Percentiles rank a stretch among this genome's conserved stretches.
These are phyloP conservation scores for Polyrhizophydium stewartii DNA, from an alignment of 371 early-diverging fungal genomes.

Conservation along the genomic window DNA sequence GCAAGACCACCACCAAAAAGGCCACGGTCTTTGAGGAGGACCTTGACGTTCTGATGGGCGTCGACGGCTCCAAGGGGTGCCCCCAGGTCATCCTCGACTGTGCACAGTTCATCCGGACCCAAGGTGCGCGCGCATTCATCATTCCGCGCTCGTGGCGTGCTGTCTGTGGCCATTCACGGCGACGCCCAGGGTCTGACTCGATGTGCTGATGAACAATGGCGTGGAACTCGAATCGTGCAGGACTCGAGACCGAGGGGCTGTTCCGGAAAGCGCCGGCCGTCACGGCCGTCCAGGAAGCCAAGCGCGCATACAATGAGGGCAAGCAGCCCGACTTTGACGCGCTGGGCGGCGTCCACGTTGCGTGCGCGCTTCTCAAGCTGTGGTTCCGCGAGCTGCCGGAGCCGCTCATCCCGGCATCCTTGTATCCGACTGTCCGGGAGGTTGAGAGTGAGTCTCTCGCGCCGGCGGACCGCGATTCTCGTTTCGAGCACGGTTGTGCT, in stretches of 20 bases:
- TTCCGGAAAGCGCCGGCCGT: slow-evolving; percentile 83
- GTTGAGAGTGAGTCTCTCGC: slow-evolving; percentile 29
- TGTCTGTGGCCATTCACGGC: too few species aligned
- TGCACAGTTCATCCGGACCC: slow-evolving; percentile 40
- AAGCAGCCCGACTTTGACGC: slow-evolving; percentile 38
- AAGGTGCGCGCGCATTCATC: slow-evolving; percentile 40
- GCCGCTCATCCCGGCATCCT: slow-evolving; percentile 51
- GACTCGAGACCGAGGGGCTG: slow-evolving; percentile 78
- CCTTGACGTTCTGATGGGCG: slow-evolving; percentile 64
- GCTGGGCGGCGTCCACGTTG: slow-evolving; percentile 70
- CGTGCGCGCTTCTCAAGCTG: slow-evolving; percentile 79
- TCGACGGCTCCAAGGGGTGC: slow-evolving; percentile 50
- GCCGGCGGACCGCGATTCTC: too few species aligned
- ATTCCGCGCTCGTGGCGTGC: too few species aligned
- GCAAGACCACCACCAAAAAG: slow-evolving; percentile 1
- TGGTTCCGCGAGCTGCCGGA: slow-evolving; percentile 80
- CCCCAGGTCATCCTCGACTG: slow-evolving; percentile 60
- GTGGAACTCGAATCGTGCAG: too few species aligned
- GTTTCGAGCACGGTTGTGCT: too few species aligned
- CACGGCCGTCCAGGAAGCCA: slow-evolving; percentile 53
- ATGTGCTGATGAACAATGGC: too few species aligned
- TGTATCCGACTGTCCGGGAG: slow-evolving; percentile 36
- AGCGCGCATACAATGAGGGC: slow-evolving; percentile 65
- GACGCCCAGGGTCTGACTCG: too few species aligned
- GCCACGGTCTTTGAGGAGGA: slow-evolving; percentile 51